A percentile compares a stretch with the other conserved stretches of the same genome.
These are phyloP conservation scores for Schwanniomyces vanrijiae DNA, from an alignment of 805 yeast genomes.

Conservation along the genomic window DNA sequence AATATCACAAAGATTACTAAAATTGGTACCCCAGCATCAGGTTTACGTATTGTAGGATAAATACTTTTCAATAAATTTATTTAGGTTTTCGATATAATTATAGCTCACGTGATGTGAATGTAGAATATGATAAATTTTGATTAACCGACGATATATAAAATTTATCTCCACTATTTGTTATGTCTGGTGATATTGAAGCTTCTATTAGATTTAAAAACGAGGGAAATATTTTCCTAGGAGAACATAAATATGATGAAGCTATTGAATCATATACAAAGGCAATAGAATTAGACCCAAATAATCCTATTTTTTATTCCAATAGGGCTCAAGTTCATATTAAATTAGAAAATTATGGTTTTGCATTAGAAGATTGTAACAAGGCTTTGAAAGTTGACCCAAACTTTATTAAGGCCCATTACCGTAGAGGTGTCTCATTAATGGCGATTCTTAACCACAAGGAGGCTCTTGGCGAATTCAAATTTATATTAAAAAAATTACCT, in stretches of 20 bases:
- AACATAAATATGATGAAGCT: slow-evolving; percentile 63
- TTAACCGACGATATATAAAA: neutral
- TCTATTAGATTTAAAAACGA: slow-evolving; percentile 59
- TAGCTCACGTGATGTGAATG: neutral
- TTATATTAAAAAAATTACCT: slow-evolving; percentile 63
- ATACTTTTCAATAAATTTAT: neutral
- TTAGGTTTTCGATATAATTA: neutral
- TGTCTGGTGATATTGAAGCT: slow-evolving; percentile 16
- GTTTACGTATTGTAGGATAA: slow-evolving; percentile 57
- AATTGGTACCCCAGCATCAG: slow-evolving; percentile 91
- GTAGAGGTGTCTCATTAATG: slow-evolving; percentile 80
- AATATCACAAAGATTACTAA: slow-evolving; percentile 70
- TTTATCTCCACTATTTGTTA: neutral
- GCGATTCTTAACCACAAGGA: slow-evolving; percentile 75
- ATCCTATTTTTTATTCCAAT: slow-evolving; percentile 73
- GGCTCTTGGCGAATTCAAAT: slow-evolving; percentile 68
- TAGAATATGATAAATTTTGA: neutral
- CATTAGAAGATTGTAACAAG: slow-evolving; percentile 72
- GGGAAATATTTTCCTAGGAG: slow-evolving; percentile 75
- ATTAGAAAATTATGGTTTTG: slow-evolving; percentile 81
- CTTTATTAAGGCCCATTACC: slow-evolving; percentile 78
- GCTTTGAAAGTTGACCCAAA: slow-evolving; percentile 67
- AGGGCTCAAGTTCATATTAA: slow-evolving; percentile 89
- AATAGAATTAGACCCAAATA: slow-evolving; percentile 57
- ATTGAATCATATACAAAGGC: slow-evolving; percentile 73